Conservation (phyloP, 345 rosid species). For the Reutealis trisperma region DNA sequence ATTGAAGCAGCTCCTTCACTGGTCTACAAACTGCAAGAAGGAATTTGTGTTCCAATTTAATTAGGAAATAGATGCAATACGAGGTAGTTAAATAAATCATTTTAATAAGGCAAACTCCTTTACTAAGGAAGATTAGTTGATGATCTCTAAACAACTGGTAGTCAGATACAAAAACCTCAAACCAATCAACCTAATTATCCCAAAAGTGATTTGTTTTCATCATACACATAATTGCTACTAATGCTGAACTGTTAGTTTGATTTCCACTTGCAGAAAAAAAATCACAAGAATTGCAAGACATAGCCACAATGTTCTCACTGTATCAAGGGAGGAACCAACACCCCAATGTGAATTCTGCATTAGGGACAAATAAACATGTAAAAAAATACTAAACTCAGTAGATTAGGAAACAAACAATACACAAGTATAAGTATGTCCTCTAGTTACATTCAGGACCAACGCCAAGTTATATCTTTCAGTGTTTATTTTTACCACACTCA, state of each 20-base stretch:
- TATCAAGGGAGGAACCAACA: not conserved
- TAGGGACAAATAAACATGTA: not conserved
- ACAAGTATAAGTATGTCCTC: not conserved
- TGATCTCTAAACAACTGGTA: not conserved
- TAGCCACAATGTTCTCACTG: not conserved
- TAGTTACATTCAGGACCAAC: not conserved
- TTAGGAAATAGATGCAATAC: not conserved
- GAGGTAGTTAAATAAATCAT: too few species aligned
- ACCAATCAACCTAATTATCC: not conserved
- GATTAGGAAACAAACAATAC: not conserved
- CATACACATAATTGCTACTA: not conserved
- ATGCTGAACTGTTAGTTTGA: not conserved
- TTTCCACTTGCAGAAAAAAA: not conserved
- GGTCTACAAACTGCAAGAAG: not conserved
- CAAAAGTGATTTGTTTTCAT: not conserved
- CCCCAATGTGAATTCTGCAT: not conserved
- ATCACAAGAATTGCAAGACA: not conserved
- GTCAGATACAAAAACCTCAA: not conserved
- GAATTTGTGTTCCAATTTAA: not conserved
- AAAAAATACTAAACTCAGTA: not conserved
- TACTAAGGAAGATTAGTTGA: not conserved
- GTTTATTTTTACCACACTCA: too few species aligned
- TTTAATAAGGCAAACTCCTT: not conserved
- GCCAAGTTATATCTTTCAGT: not conserved
- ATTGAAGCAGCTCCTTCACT: not conserved